These are phyloP conservation scores for Phycomyces nitens DNA, from an alignment of 192 early-diverging fungal species.

Conservation along the genomic window DNA sequence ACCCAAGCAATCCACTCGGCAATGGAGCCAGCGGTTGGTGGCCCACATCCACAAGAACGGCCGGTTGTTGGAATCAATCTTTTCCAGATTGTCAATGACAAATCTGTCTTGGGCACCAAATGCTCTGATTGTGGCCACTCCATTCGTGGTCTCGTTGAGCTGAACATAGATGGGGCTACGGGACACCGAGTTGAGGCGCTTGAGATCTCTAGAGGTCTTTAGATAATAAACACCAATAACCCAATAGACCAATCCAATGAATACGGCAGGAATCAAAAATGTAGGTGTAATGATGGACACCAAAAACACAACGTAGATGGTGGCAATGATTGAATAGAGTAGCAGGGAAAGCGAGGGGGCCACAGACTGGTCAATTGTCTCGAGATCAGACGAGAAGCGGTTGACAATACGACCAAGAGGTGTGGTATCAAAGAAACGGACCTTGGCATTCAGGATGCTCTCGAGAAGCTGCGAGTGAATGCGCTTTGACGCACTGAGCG, in stretches of 20 bases:
- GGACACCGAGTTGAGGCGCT: constrained; percentile 80
- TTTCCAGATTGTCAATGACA: constrained; percentile 51
- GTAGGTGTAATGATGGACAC: constrained; percentile 65
- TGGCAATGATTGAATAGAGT: constrained; percentile 47
- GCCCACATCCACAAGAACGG: constrained; percentile 86
- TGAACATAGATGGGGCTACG: constrained; percentile 75
- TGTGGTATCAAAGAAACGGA: constrained; percentile 87
- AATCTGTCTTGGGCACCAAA: constrained; percentile 73
- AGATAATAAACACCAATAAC: constrained; percentile 70
- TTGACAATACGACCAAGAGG: constrained; percentile 81
- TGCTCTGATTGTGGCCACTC: constrained; percentile 80
- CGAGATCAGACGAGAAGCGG: constrained; percentile 85
- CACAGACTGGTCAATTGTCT: constrained; percentile 67
- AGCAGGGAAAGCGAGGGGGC: constrained; percentile 50
- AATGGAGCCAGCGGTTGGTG: constrained; percentile 84
- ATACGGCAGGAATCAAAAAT: constrained; percentile 64
- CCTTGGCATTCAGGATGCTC: constrained; percentile 62
- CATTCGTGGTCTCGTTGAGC: constrained; percentile 78
- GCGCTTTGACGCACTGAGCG: constrained; percentile 50
- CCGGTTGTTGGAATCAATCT: constrained; percentile 77
- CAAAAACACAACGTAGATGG: constrained; percentile 55
- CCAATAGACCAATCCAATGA: constrained; percentile 58
- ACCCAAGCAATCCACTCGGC: constrained; percentile 77
- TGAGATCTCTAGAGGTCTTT: constrained; percentile 78
- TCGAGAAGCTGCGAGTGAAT: constrained; percentile 57